phyloP scores from a whole-genome alignment of 768 basidiomycete genomes.

The Auricularia cornea region DNA sequence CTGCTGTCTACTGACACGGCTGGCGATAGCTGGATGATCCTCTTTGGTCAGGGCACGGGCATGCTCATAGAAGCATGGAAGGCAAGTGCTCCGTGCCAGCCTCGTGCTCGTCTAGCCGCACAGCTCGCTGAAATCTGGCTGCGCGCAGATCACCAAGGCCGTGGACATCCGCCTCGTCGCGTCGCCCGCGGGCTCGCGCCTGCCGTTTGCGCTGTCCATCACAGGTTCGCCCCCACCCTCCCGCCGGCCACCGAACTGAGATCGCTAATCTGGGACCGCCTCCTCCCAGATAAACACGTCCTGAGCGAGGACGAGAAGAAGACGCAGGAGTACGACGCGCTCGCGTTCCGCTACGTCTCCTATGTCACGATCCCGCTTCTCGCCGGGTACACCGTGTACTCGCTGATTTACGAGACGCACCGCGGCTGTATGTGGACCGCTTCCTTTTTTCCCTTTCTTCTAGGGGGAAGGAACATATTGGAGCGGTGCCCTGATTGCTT shows the following conservation, averaged over 20 bases:
- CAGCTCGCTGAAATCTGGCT: constrained; percentile 4
- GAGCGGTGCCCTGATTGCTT: too few species aligned
- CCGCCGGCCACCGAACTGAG: too few species aligned
- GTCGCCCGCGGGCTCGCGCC: constrained; percentile 48
- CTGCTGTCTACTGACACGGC: too few species aligned
- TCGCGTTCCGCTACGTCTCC: constrained; percentile 93
- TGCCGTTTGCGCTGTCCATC: constrained; percentile 78
- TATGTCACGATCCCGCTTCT: constrained; percentile 81
- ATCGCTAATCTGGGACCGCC: constrained; percentile 8
- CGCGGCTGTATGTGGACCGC: constrained; percentile 56
- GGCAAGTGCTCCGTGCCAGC: constrained; percentile 31
- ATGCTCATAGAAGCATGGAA: constrained; percentile 92
- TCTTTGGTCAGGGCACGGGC: constrained; percentile 77
- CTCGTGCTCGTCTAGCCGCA: background rate
- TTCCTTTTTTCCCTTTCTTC: background rate
- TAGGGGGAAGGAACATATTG: too few species aligned
- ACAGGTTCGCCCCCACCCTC: too few species aligned
- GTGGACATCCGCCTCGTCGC: constrained; percentile 72
- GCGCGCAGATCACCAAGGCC: constrained; percentile 69
- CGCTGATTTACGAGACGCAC: constrained; percentile 75
- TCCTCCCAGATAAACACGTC: constrained; percentile 76
- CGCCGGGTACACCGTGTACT: constrained; percentile 69
- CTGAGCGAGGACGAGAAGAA: constrained; percentile 96
- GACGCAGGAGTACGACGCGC: constrained; percentile 91
- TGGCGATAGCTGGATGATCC: constrained; percentile 69